A percentile compares a stretch with the other conserved stretches of the same genome.
Conservation (phyloP, 2,329 filamentous ascomycete species). For the Pestalotiopsis sp. region DNA sequence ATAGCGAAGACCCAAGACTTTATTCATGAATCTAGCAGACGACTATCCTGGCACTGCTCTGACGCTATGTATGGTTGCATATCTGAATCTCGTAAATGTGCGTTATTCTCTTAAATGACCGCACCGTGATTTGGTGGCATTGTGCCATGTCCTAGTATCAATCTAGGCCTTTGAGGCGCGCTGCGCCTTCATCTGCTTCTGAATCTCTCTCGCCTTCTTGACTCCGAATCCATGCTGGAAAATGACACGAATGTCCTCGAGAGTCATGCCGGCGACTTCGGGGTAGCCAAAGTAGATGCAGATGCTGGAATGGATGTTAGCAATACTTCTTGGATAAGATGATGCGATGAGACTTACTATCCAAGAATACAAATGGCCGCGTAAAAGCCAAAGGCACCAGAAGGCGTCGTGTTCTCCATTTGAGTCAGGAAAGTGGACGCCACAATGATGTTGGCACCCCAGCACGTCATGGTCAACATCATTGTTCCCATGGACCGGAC, state of each 20-base stretch:
- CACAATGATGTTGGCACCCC: conserved; percentile 8
- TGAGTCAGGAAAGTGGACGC: conserved; percentile 10
- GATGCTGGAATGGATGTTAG: not conserved
- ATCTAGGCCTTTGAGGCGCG: not conserved
- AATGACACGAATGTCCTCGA: conserved; percentile 9
- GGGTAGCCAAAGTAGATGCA: conserved; percentile 13
- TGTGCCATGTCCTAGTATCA: not conserved
- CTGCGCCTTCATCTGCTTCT: conserved; percentile 9
- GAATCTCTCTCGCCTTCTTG: conserved; percentile 4
- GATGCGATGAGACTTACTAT: not conserved
- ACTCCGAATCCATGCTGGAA: conserved; percentile 11
- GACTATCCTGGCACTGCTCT: no score
- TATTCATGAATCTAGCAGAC: no score
- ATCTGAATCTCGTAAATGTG: not conserved
- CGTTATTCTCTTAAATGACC: not conserved
- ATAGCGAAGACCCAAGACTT: no score
- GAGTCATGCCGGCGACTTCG: conserved; percentile 8
- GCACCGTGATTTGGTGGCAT: not conserved
- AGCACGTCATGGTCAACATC: conserved; percentile 13
- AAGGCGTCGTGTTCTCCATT: conserved; percentile 12
- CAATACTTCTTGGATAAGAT: not conserved
- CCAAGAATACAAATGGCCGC: conserved; percentile 8
- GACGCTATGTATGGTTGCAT: not conserved
- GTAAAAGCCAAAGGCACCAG: conserved; percentile 11
- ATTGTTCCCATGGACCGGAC: conserved; percentile 9